Evolutionary conservation across 2,329 filamentous ascomycete species (phyloP).

Genomic region (Cordyceps sp.): DNA sequence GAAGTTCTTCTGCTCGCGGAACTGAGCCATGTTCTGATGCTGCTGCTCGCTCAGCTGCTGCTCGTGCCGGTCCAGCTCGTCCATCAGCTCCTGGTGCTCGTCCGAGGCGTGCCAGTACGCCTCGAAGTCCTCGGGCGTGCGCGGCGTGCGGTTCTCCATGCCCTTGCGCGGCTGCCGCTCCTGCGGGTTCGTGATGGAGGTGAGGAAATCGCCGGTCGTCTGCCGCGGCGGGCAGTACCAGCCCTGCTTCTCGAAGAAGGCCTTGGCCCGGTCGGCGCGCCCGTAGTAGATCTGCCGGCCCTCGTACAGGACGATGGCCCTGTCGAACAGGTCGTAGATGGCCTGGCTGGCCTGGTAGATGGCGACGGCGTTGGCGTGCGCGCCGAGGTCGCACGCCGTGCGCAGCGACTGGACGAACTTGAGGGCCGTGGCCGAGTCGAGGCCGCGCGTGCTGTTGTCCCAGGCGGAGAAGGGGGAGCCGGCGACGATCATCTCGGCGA

Average conservation of each 20-base stretch:
- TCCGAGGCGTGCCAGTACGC: conserved; percentile 25
- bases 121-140: conserved; percentile 55
- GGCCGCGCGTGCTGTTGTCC: conserved; percentile 54
- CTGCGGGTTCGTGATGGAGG: conserved; percentile 46
- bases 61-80: conserved; percentile 34
- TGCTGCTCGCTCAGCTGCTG: conserved; percentile 23
- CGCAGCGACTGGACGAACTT: conserved; percentile 56
- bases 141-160: conserved; percentile 43
- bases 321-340: conserved; percentile 61
- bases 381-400: conserved; percentile 45
- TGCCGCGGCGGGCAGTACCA: conserved; percentile 51
- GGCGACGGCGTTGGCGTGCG: conserved; percentile 46
- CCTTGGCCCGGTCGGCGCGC: conserved; percentile 36
- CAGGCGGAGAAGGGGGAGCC: conserved; percentile 39
- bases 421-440: conserved; percentile 58
- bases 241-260: conserved; percentile 52
- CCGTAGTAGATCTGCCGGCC: conserved; percentile 68
- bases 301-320: conserved; percentile 58
- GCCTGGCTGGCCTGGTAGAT: conserved; percentile 57
- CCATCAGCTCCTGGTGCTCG: conserved; percentile 23
- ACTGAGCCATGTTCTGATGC: conserved; percentile 18
- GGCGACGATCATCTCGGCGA: conserved; percentile 61
- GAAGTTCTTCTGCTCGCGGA: conserved; percentile 30
- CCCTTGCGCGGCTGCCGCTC: conserved; percentile 40
- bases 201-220: conserved; percentile 54